Percentiles rank a stretch among this genome's conserved stretches.
phyloP scores from a whole-genome alignment of 768 basidiomycete genomes.

The Tephrocybe sp. region DNA sequence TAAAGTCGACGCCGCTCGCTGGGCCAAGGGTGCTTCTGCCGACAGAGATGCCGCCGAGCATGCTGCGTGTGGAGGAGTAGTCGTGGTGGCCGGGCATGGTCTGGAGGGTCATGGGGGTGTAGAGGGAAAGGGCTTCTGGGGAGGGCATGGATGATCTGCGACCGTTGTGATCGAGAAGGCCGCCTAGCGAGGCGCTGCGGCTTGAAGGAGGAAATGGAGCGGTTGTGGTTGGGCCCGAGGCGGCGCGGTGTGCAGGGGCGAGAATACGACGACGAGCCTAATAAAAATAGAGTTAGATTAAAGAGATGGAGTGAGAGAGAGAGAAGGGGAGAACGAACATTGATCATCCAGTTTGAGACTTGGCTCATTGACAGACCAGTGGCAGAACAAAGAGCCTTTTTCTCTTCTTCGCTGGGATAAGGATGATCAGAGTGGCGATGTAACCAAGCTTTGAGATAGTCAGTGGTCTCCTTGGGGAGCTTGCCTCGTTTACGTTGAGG shows the following conservation, averaged over 20 bases:
- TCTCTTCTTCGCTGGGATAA: slow-evolving; percentile 88
- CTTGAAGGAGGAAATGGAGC: slow-evolving; percentile 61
- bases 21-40: slow-evolving; percentile 30
- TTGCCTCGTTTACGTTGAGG: slow-evolving; percentile 83
- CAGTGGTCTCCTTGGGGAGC: slow-evolving; percentile 87
- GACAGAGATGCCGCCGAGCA: slow-evolving; percentile 42
- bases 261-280: slow-evolving; percentile 82
- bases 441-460: slow-evolving; percentile 86
- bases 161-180: slow-evolving; percentile 38
- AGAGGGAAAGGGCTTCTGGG: slow-evolving; percentile 69
- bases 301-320: slow-evolving; percentile 10
- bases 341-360: slow-evolving; percentile 94
- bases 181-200: slow-evolving; percentile 41
- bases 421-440: slow-evolving; percentile 88
- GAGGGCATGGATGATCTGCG: slow-evolving; percentile 66
- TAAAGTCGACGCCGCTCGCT: slow-evolving; percentile 37
- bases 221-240: slow-evolving; percentile 75
- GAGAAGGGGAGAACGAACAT: slow-evolving; percentile 38
- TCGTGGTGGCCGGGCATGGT: slow-evolving; percentile 44
- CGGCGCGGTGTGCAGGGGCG: slow-evolving; percentile 75
- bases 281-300: slow-evolving; percentile 5
- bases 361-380: slow-evolving; percentile 88
- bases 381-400: slow-evolving; percentile 83
- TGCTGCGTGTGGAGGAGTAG: slow-evolving; percentile 39
- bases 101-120: slow-evolving; percentile 77